These are phyloP conservation scores for Chytriomyces hyalinus DNA, from an alignment of 192 early-diverging fungal species.

Conservation along the genomic window DNA sequence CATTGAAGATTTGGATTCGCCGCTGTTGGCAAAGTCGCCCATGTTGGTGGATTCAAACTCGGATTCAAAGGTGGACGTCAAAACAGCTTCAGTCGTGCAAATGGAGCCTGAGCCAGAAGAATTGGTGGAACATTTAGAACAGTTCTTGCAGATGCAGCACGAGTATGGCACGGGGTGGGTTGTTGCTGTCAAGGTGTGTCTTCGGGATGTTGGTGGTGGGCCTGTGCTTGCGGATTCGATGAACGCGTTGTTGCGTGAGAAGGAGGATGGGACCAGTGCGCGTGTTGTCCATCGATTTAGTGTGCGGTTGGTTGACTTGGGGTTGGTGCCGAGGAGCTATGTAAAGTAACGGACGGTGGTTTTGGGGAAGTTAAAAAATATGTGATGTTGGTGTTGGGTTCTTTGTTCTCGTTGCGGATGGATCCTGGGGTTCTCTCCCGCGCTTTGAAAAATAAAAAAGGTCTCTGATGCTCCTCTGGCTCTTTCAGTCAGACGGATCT, in stretches of 20 bases:
- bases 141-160: constrained; percentile 17
- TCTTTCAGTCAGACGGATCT: no score
- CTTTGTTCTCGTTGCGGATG: no score
- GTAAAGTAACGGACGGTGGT: neutral
- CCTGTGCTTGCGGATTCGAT: neutral
- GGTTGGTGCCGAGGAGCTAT: constrained; percentile 10
- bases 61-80: neutral
- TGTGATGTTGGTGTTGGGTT: no score
- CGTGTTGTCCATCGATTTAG: constrained; percentile 11
- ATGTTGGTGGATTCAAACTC: neutral
- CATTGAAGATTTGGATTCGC: constrained; percentile 4
- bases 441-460: no score
- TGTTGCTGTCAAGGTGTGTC: constrained; percentile 12
- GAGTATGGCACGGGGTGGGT: constrained; percentile 24
- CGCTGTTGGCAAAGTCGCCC: neutral
- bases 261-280: neutral
- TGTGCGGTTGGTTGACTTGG: constrained; percentile 9
- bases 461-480: no score
- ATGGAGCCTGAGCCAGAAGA: neutral
- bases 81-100: neutral
- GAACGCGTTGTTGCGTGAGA: neutral
- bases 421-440: no score
- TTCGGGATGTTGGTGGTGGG: constrained; percentile 6
- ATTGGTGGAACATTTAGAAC: neutral
- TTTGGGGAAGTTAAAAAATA: no score